These are phyloP conservation scores for Alternaria solani DNA, from an alignment of 2,329 filamentous ascomycete species.

Conservation along the genomic window DNA sequence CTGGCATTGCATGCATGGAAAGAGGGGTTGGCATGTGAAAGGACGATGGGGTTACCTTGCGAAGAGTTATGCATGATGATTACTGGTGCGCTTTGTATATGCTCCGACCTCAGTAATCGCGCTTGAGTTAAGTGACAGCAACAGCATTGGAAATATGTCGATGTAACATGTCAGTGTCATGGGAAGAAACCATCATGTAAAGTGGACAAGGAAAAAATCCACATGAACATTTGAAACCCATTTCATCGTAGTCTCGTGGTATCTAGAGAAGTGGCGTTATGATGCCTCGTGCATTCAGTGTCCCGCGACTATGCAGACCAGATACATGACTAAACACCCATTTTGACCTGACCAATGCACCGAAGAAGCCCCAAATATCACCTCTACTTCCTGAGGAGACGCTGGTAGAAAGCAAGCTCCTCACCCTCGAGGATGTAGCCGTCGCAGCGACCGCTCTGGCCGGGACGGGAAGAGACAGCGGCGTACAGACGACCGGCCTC, in stretches of 20 bases:
- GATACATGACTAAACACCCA: constrained; percentile 53
- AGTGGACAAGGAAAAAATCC: constrained; percentile 12
- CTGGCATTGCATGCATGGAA: background rate
- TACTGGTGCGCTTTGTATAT: background rate
- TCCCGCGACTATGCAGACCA: constrained; percentile 51
- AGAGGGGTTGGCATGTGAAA: constrained; percentile 8
- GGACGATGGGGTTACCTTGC: background rate
- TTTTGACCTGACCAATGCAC: constrained; percentile 54
- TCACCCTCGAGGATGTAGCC: constrained; percentile 99
- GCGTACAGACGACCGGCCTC: constrained; percentile 98
- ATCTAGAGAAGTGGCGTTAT: constrained; percentile 51
- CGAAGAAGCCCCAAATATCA: constrained; percentile 49
- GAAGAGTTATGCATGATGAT: background rate
- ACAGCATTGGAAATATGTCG: background rate
- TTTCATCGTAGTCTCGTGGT: constrained; percentile 49
- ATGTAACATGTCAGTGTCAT: background rate
- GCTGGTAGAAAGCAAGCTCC: constrained; percentile 99
- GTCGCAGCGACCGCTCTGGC: constrained; percentile 95
- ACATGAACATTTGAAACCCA: constrained; percentile 42
- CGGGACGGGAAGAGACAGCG: constrained; percentile 89
- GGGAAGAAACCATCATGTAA: background rate
- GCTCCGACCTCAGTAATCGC: rapidly evolving
- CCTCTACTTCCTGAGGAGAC: constrained; percentile 95
- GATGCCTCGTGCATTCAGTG: constrained; percentile 50
- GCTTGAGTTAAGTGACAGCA: too few species aligned